Evolutionary conservation across 2,329 filamentous ascomycete genomes (phyloP), one percentile per base, ranked within the genome.

Genomic region (Colletotrichum agaves): DNA sequence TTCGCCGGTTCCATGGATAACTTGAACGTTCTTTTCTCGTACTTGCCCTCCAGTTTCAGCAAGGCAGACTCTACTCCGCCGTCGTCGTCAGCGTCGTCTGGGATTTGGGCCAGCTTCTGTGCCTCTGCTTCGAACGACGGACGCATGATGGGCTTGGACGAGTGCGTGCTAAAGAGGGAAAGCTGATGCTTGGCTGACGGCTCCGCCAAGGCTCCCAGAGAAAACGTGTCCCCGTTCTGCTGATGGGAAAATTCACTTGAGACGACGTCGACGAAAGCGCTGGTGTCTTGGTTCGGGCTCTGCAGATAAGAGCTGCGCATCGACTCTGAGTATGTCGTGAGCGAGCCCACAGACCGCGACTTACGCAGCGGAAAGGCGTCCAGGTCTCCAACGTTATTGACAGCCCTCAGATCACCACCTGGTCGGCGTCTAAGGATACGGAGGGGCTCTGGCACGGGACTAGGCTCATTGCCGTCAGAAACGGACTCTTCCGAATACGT

Each of bases 61-160:
- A 99, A 78, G 0, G 96, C 93, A n/a, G 94, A 94, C 75, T 98
- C 96, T 27, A 98, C 90, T 12, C 95, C 95, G 6, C 93, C 93
- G 74, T 97, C 93, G 50, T 91, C 90, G 69, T 90, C 87, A 15
- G 82, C 76, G 41, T 97, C 93, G 74, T 98, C 94, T 0, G 95
- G 93, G 27, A 98, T 93, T 62, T 92, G 90, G 2, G 94, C 93
- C 61, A 99, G 87, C 73, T 93, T 93, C 67, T 94, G 90, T 1
- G 97, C 93, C 73, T 97, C 94, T 3, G 87, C 91, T 77, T 98
- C 93, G 72, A 98, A 98, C 0, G 94, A 98, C 1, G 88, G 86
- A 4, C 88, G 85, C 86, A 90, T 88, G 2, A 83, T 79, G 0
- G 88, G 88, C 70, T 88, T 88, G 2, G 88, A 89, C 4, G 87